Conservation (phyloP, 2,329 filamentous ascomycete species). For the Drechslerella coelobrocha region DNA sequence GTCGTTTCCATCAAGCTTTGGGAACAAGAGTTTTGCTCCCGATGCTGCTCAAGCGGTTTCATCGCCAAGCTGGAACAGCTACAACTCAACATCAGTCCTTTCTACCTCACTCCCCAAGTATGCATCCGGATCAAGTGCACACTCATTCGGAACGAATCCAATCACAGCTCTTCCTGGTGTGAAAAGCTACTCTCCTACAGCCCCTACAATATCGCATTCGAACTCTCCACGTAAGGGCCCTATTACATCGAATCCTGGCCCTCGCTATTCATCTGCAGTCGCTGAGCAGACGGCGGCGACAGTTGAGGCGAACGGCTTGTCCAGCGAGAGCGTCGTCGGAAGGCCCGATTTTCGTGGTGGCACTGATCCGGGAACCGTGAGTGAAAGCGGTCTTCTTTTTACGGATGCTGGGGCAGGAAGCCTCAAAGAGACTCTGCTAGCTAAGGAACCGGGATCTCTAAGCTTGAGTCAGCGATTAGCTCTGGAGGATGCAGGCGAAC, state of each 20-base stretch:
- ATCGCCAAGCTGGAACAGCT: slow-evolving; percentile 47
- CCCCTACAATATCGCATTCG: slow-evolving; percentile 28
- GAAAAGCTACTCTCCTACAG: slow-evolving; percentile 46
- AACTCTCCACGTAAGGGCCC: slow-evolving; percentile 41
- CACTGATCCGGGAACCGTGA: slow-evolving; percentile 17
- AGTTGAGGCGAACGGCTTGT: slow-evolving; percentile 41
- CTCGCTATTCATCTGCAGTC: slow-evolving; percentile 41
- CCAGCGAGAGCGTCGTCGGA: slow-evolving; percentile 43
- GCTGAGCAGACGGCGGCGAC: slow-evolving; percentile 37
- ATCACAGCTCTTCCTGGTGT: slow-evolving; percentile 45
- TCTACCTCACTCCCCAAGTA: slow-evolving; percentile 46
- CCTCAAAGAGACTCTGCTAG: slow-evolving; percentile 31
- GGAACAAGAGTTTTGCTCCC: slow-evolving; percentile 30
- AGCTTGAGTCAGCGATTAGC: slow-evolving; percentile 35
- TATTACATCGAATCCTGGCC: slow-evolving; percentile 37
- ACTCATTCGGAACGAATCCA: slow-evolving; percentile 40
- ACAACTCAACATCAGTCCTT: slow-evolving; percentile 36
- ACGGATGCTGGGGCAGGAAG: slow-evolving; percentile 36
- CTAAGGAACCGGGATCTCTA: slow-evolving; percentile 31
- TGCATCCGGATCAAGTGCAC: slow-evolving; percentile 44
- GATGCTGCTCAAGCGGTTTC: slow-evolving; percentile 43
- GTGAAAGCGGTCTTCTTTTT: slow-evolving; percentile 34
- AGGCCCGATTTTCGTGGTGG: slow-evolving; percentile 15
- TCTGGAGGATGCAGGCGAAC: slow-evolving; percentile 25
- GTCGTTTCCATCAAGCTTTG: slow-evolving; percentile 33